Percentiles rank a stretch among this genome's conserved stretches.
These are phyloP conservation scores for Colletotrichum destructivum DNA, from an alignment of 2,329 filamentous ascomycete genomes.

Conservation along the genomic window DNA sequence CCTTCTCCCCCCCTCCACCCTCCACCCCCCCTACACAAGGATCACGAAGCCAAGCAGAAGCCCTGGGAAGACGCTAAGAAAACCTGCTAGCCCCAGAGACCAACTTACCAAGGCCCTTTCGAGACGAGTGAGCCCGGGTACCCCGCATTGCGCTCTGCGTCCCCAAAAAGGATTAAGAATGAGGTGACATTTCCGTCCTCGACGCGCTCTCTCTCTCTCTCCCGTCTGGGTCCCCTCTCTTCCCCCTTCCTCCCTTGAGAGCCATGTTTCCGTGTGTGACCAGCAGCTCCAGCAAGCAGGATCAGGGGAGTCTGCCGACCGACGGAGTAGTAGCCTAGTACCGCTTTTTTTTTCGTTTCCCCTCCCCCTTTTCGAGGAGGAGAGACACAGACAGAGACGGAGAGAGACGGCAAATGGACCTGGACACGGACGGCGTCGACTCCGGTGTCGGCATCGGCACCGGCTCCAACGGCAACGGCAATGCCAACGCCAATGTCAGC, in stretches of 20 bases:
- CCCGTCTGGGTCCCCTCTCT: conserved; percentile 29
- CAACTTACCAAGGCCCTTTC: too few species aligned
- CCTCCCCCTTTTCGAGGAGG: too few species aligned
- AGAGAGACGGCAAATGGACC: conserved; percentile 28
- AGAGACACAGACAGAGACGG: not conserved
- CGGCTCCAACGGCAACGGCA: conserved; percentile 20
- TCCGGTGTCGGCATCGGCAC: conserved; percentile 38
- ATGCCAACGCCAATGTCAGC: conserved; percentile 10
- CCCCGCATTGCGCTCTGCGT: conserved; percentile 37
- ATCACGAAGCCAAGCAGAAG: conserved; percentile 5
- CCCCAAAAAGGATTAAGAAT: conserved; percentile 41
- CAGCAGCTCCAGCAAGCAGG: conserved; percentile 34
- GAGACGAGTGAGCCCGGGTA: conserved; percentile 24
- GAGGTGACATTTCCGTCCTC: conserved; percentile 40
- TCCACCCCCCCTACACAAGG: not conserved
- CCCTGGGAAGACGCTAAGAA: not conserved
- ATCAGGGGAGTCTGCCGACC: conserved; percentile 34
- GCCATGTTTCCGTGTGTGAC: conserved; percentile 38
- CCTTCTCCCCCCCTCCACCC: too few species aligned
- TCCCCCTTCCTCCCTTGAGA: conserved; percentile 9
- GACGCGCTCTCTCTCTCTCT: not conserved
- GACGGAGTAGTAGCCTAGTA: conserved; percentile 1
- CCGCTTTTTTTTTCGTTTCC: not conserved
- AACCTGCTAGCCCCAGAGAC: too few species aligned
- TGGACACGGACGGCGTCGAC: conserved; percentile 34